These are phyloP conservation scores for Podila minutissima DNA, from an alignment of 192 early-diverging fungal genomes.

Conservation along the genomic window DNA sequence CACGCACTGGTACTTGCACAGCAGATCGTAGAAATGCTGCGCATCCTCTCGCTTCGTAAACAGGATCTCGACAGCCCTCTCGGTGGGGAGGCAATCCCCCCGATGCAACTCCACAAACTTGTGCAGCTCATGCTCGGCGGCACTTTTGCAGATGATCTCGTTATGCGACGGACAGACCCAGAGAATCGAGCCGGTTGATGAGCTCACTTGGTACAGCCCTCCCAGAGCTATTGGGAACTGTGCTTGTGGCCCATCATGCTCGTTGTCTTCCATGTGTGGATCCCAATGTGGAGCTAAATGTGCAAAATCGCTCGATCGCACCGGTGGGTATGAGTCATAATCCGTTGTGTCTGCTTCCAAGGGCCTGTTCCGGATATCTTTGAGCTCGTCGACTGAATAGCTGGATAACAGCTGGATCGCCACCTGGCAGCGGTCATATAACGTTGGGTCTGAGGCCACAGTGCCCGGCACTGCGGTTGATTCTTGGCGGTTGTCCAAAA, in stretches of 20 bases:
- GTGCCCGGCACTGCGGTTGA: neutral
- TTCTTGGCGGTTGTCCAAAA: constrained; percentile 12
- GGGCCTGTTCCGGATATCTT: neutral
- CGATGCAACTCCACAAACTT: constrained; percentile 11
- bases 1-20: constrained; percentile 13
- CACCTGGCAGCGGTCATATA: constrained; percentile 1
- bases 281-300: neutral
- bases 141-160: constrained; percentile 8
- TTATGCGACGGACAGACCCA: constrained; percentile 28
- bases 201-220: constrained; percentile 2
- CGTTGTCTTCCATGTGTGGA: neutral
- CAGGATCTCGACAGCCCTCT: constrained; percentile 19
- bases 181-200: neutral
- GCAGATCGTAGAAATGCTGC: constrained; percentile 13
- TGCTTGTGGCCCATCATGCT: neutral
- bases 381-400: neutral
- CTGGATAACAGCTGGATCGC: constrained; percentile 1
- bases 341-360: constrained; percentile 1
- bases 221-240: neutral
- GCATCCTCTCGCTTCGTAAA: constrained; percentile 11
- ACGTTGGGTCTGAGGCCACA: neutral
- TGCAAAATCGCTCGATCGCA: neutral
- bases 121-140: neutral
- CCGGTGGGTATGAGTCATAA: neutral
- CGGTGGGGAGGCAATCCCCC: constrained; percentile 16